phyloP scores from a whole-genome alignment of 768 basidiomycete species.

The Ramaria rubella region DNA sequence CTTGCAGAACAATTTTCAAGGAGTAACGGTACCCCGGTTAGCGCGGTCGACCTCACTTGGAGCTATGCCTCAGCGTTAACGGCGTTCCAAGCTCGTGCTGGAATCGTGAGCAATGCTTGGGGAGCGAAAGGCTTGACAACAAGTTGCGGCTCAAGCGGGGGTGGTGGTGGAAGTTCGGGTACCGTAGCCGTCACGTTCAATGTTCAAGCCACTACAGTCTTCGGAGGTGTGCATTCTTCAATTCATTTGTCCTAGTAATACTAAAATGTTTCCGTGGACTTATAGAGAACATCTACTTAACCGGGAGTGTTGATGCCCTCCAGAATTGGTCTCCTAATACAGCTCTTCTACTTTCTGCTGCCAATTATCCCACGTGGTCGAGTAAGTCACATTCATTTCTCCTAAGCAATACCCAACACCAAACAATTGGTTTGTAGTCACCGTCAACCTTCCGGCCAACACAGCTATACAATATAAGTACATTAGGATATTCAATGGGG shows the following conservation, averaged over 20 bases:
- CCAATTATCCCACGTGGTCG: slow-evolving; percentile 63
- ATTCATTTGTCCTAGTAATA: background rate
- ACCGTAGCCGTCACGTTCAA: slow-evolving; percentile 56
- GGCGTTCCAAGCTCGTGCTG: slow-evolving; percentile 48
- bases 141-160: slow-evolving; percentile 34
- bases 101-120: slow-evolving; percentile 49
- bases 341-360: slow-evolving; percentile 48
- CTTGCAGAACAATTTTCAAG: slow-evolving; percentile 60
- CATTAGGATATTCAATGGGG: slow-evolving; percentile 49
- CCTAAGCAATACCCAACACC: too few species aligned
- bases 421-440: slow-evolving; percentile 36
- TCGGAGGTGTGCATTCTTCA: slow-evolving; percentile 42
- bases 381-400: slow-evolving; percentile 46
- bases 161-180: slow-evolving; percentile 11
- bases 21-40: slow-evolving; percentile 43
- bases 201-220: slow-evolving; percentile 52
- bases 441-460: slow-evolving; percentile 50
- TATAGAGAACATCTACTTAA: slow-evolving; percentile 64
- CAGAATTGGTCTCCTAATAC: slow-evolving; percentile 54
- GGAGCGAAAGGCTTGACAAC: slow-evolving; percentile 54
- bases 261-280: background rate
- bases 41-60: slow-evolving; percentile 69
- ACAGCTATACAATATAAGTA: slow-evolving; percentile 66
- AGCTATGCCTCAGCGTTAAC: slow-evolving; percentile 68
- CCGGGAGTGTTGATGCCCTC: slow-evolving; percentile 52